Percentiles rank a stretch among this genome's conserved stretches.
These are phyloP conservation scores for Pilatotrama ljubarskyi DNA, from an alignment of 768 basidiomycete species.

Conservation along the genomic window DNA sequence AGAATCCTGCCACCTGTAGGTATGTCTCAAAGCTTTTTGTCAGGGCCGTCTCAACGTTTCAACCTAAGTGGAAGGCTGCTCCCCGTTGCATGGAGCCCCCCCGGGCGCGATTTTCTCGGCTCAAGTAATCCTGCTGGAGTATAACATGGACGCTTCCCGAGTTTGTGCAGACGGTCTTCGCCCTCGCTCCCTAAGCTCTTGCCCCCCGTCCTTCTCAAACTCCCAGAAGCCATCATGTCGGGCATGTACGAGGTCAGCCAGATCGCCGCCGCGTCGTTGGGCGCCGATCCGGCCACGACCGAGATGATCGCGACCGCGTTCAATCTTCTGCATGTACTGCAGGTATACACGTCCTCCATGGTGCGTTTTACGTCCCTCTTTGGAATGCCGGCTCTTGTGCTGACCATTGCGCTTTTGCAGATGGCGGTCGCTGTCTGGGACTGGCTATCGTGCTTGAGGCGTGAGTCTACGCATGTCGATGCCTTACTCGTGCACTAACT, in stretches of 20 bases:
- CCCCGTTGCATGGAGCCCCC: too few relatives aligned
- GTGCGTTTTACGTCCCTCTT: not conserved
- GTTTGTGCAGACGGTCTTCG: not conserved
- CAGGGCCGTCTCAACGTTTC: too few relatives aligned
- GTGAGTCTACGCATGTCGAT: not conserved
- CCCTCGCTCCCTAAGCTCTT: not conserved
- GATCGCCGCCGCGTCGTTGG: slow-evolving; percentile 9
- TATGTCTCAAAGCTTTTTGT: too few relatives aligned
- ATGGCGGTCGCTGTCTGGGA: slow-evolving; percentile 14
- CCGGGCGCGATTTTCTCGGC: too few relatives aligned
- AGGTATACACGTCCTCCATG: slow-evolving; percentile 12
- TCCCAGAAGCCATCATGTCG: not conserved
- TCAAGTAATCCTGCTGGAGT: too few relatives aligned
- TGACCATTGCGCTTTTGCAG: not conserved
- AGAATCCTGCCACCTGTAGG: too few relatives aligned
- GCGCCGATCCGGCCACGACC: slow-evolving; percentile 6
- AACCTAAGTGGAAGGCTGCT: too few relatives aligned
- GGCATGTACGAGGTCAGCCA: slow-evolving; percentile 15
- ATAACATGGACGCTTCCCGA: too few relatives aligned
- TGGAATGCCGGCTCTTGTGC: too few relatives aligned
- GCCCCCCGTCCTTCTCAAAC: not conserved
- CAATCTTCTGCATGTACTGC: slow-evolving; percentile 6
- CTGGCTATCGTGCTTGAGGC: slow-evolving; percentile 4
- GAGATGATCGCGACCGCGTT: slow-evolving; percentile 8
- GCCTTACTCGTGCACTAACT: not conserved